These are phyloP conservation scores for Penicillium polonicum DNA, from an alignment of 2,329 filamentous ascomycete species.

Conservation along the genomic window DNA sequence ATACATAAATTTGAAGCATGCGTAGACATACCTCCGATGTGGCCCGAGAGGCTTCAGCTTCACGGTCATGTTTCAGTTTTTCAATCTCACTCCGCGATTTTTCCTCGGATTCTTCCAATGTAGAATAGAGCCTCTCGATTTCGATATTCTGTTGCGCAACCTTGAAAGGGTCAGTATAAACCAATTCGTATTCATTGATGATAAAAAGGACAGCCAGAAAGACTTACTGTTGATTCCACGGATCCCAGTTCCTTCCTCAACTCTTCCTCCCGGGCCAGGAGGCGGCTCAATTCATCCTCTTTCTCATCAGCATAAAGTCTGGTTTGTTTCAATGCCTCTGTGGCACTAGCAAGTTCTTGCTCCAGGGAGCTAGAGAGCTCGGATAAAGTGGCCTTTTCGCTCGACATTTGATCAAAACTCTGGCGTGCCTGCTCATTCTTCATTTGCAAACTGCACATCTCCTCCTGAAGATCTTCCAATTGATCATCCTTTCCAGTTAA, in stretches of 20 bases:
- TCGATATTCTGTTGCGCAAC: constrained; percentile 25
- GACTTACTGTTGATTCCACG: constrained; percentile 26
- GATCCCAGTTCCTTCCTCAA: constrained; percentile 17
- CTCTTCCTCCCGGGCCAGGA: constrained; percentile 23
- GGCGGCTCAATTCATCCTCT: constrained; percentile 25
- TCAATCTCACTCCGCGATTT: constrained; percentile 21
- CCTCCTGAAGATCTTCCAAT: constrained; percentile 43
- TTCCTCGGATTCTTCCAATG: constrained; percentile 24
- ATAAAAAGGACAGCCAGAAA: background rate
- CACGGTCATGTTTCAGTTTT: constrained; percentile 23
- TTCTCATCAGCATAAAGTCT: constrained; percentile 24
- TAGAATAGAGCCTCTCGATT: constrained; percentile 19
- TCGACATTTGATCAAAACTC: constrained; percentile 23
- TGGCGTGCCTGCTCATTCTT: constrained; percentile 24
- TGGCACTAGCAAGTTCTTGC: constrained; percentile 26
- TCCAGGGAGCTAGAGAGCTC: constrained; percentile 25
- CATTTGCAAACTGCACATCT: constrained; percentile 27
- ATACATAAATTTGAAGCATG: background rate
- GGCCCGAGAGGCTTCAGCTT: constrained; percentile 20
- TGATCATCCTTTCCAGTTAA: constrained; percentile 48
- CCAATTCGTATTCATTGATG: background rate
- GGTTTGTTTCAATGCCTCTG: constrained; percentile 23
- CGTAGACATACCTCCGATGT: constrained; percentile 23
- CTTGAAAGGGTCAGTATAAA: constrained; percentile 21
- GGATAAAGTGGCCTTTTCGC: constrained; percentile 24